phyloP scores from a whole-genome alignment of 305 asterid genomes.

The Fraxinus xanthoxyloides region DNA sequence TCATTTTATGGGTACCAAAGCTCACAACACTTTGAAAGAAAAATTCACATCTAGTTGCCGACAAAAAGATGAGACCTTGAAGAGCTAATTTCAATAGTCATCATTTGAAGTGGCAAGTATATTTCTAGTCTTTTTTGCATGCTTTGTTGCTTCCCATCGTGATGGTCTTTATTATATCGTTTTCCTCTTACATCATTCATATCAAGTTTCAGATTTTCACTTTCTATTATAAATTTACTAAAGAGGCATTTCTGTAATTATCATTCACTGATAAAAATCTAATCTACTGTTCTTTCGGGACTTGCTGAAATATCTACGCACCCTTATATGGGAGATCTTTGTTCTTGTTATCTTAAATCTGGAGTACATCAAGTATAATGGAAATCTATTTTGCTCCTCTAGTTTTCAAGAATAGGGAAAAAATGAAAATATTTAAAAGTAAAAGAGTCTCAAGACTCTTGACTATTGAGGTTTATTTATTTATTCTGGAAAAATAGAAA shows the following conservation, averaged over 20 bases:
- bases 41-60: background rate
- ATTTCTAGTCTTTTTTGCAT: background rate
- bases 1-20: background rate
- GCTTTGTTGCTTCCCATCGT: background rate
- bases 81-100: background rate
- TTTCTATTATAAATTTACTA: background rate
- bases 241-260: background rate
- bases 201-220: background rate
- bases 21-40: background rate
- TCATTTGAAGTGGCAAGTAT: background rate
- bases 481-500: background rate
- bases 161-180: background rate
- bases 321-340: background rate
- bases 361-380: background rate
- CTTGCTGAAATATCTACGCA: background rate
- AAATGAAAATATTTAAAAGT: background rate
- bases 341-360: background rate
- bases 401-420: background rate
- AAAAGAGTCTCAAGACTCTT: background rate
- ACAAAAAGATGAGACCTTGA: background rate
- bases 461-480: background rate
- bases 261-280: background rate
- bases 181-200: background rate
- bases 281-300: background rate
- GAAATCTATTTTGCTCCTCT: background rate